Evolutionary conservation across 768 basidiomycete species (phyloP).

Genomic region (Kwoniella mangroviensis): DNA sequence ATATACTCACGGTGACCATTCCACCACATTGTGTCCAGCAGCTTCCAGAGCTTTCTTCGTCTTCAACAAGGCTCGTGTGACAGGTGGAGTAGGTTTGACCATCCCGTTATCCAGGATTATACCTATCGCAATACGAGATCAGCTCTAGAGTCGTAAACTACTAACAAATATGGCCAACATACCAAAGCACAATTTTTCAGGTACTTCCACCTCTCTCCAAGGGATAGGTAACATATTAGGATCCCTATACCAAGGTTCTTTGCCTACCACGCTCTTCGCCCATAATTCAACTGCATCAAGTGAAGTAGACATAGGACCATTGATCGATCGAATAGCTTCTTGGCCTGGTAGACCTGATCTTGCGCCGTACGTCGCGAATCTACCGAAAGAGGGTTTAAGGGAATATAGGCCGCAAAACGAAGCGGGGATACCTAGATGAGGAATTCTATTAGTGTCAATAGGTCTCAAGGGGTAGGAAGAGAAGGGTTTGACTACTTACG

Average conservation of each 20-base stretch:
- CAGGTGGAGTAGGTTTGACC: slow-evolving; percentile 42
- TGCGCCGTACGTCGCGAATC: slow-evolving; percentile 43
- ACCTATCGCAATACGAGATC: slow-evolving; percentile 11
- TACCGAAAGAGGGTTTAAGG: slow-evolving; percentile 45
- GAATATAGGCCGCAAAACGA: slow-evolving; percentile 65
- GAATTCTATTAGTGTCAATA: too few relatives aligned
- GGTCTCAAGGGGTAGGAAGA: too few relatives aligned
- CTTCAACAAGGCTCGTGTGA: slow-evolving; percentile 32
- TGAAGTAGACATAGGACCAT: slow-evolving; percentile 43
- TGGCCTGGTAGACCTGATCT: slow-evolving; percentile 40
- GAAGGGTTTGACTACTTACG: slow-evolving; percentile 49
- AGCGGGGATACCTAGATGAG: slow-evolving; percentile 61
- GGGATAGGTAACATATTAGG: slow-evolving; percentile 45
- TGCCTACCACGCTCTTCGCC: slow-evolving; percentile 37
- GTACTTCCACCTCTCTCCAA: slow-evolving; percentile 36
- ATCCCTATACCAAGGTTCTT: slow-evolving; percentile 37
- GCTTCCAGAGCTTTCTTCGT: slow-evolving; percentile 35
- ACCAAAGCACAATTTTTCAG: slow-evolving; percentile 41
- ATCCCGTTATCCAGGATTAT: slow-evolving; percentile 42
- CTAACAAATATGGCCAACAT: background rate
- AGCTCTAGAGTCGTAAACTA: background rate
- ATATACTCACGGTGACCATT: slow-evolving; percentile 33
- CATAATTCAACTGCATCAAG: slow-evolving; percentile 34
- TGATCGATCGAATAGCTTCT: slow-evolving; percentile 41
- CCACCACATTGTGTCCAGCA: slow-evolving; percentile 46